These are phyloP conservation scores for Phytopythium aichiense DNA, from an alignment of 352 stramenopile species.

Conservation along the genomic window DNA sequence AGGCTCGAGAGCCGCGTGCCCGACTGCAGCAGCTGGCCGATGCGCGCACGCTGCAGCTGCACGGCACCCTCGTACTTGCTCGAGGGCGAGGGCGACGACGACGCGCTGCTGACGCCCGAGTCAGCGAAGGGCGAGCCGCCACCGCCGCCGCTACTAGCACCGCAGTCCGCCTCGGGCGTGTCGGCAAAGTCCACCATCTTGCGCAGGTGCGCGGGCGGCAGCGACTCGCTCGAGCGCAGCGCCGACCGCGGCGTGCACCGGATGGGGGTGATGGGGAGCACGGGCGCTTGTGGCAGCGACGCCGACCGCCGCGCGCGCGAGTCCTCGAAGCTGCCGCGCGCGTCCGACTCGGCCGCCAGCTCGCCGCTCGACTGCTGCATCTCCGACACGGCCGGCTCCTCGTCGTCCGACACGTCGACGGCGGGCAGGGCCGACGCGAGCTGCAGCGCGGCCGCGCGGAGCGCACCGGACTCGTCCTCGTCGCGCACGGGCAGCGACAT, in stretches of 20 bases:
- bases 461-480: background rate
- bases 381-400: background rate
- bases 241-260: background rate
- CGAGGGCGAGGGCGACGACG: slow-evolving; percentile 20
- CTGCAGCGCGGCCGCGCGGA: background rate
- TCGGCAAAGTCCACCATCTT: slow-evolving; percentile 7
- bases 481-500: background rate
- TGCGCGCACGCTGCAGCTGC: slow-evolving; percentile 16
- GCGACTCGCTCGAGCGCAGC: slow-evolving; percentile 5
- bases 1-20: background rate
- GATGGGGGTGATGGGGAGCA: slow-evolving; percentile 1
- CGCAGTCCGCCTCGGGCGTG: background rate
- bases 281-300: background rate
- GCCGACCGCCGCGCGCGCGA: background rate
- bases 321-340: background rate
- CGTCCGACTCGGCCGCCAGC: slow-evolving; percentile 2
- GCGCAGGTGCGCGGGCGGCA: background rate
- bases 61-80: slow-evolving; percentile 25
- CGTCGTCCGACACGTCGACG: background rate
- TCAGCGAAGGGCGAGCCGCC: background rate
- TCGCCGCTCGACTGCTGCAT: slow-evolving; percentile 7
- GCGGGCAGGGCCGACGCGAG: background rate
- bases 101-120: background rate
- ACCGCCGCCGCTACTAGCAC: background rate
- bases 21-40: slow-evolving; percentile 18